These are phyloP conservation scores for Escovopsis sp. DNA, from an alignment of 2,329 filamentous ascomycete genomes.

Conservation along the genomic window DNA sequence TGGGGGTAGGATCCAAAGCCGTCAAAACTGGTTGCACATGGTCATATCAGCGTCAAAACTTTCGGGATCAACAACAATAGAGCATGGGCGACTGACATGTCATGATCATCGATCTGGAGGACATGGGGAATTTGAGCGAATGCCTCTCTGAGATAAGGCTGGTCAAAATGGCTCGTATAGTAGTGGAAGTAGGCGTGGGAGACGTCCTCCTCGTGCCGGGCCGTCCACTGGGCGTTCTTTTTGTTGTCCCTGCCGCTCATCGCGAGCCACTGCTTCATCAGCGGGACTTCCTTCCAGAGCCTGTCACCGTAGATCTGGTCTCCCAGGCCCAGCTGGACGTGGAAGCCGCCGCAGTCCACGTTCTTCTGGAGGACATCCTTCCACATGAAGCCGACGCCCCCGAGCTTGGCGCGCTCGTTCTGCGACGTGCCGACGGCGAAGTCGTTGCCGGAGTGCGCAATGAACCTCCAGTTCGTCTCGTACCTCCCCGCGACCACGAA, in stretches of 20 bases:
- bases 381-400: constrained; percentile 93
- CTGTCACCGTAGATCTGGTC: constrained; percentile 93
- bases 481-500: constrained; percentile 84
- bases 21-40: constrained; percentile 56
- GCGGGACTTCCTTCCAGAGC: constrained; percentile 88
- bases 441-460: constrained; percentile 91
- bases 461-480: constrained; percentile 89
- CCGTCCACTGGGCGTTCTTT: constrained; percentile 82
- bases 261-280: constrained; percentile 86
- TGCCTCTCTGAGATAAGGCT: constrained; percentile 83
- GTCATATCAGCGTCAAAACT: neutral
- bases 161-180: constrained; percentile 96
- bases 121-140: constrained; percentile 96
- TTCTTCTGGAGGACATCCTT: constrained; percentile 98
- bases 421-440: constrained; percentile 79
- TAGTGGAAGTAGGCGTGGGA: constrained; percentile 97
- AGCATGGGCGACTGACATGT: constrained; percentile 59
- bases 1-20: constrained; percentile 95
- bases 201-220: constrained; percentile 88
- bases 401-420: constrained; percentile 70
- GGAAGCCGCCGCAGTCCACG: constrained; percentile 87
- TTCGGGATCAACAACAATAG: constrained; percentile 4
- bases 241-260: constrained; percentile 88
- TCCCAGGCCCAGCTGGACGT: constrained; percentile 80
- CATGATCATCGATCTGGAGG: constrained; percentile 86